Conservation (phyloP, 805 yeast genomes). For the Myxozyma sirexii region DNA sequence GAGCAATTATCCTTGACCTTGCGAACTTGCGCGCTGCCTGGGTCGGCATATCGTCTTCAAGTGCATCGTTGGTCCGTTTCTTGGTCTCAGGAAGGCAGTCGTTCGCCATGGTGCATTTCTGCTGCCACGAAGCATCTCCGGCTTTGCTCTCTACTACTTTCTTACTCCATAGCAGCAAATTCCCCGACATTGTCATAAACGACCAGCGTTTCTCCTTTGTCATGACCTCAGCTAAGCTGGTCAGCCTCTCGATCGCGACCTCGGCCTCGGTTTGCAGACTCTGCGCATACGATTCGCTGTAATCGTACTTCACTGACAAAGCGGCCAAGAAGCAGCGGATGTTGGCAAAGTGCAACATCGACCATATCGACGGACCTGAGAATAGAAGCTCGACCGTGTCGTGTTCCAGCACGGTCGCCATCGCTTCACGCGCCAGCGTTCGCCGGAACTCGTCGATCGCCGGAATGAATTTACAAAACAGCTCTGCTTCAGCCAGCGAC, state of each 20-base stretch:
- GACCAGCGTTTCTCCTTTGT: conserved; percentile 15
- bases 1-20: too few relatives aligned
- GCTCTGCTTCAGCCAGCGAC: conserved; percentile 4
- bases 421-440: conserved; percentile 10
- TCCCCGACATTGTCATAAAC: conserved; percentile 17
- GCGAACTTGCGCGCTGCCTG: background rate
- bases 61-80: background rate
- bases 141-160: conserved; percentile 15
- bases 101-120: background rate
- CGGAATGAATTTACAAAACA: conserved; percentile 14
- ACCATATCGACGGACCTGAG: conserved; percentile 20
- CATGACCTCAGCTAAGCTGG: conserved; percentile 11
- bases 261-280: conserved; percentile 11
- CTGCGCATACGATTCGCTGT: conserved; percentile 4
- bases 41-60: background rate
- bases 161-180: conserved; percentile 18
- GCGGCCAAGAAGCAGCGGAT: conserved; percentile 16
- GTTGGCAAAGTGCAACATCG: conserved; percentile 10
- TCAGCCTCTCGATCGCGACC: conserved; percentile 9
- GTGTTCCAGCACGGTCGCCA: conserved; percentile 4
- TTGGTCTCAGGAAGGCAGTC: background rate
- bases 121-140: background rate
- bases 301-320: conserved; percentile 17
- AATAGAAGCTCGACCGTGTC: conserved; percentile 11
- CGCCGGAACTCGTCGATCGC: conserved; percentile 12